phyloP scores from a whole-genome alignment of 2,329 filamentous ascomycete genomes.

The Alternaria dauci region DNA sequence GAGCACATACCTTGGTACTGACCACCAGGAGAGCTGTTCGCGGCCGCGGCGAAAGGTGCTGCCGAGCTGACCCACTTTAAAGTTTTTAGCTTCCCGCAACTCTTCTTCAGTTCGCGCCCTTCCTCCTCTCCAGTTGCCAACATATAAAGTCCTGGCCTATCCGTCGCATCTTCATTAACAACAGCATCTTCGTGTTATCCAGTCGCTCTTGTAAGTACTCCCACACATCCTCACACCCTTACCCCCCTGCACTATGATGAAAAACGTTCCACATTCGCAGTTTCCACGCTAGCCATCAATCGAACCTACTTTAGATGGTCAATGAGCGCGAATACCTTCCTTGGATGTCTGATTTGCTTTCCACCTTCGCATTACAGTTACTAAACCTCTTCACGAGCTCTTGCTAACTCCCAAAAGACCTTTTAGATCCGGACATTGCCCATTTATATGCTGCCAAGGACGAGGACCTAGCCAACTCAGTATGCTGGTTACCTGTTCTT shows the following conservation, averaged over 20 bases:
- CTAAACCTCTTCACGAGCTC: background rate
- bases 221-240: background rate
- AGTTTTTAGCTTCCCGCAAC: slow-evolving; percentile 15
- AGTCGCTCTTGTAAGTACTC: slow-evolving; percentile 10
- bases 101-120: slow-evolving; percentile 3
- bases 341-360: slow-evolving; percentile 74
- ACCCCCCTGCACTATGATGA: slow-evolving; percentile 65
- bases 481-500: background rate
- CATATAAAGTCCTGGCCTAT: slow-evolving; percentile 1
- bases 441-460: slow-evolving; percentile 3
- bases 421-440: slow-evolving; percentile 12
- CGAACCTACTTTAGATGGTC: slow-evolving; percentile 70
- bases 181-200: background rate
- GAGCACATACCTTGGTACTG: background rate
- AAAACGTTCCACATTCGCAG: slow-evolving; percentile 81
- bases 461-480: background rate
- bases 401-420: slow-evolving; percentile 7
- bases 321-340: slow-evolving; percentile 73
- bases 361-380: background rate
- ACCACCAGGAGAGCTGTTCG: background rate
- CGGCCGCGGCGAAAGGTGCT: slow-evolving; percentile 11
- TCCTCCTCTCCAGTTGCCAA: slow-evolving; percentile 8
- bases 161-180: background rate
- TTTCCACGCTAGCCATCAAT: slow-evolving; percentile 80
- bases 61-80: slow-evolving; percentile 9